phyloP scores from a whole-genome alignment of 208 protist genomes.

The Giardia muris region DNA sequence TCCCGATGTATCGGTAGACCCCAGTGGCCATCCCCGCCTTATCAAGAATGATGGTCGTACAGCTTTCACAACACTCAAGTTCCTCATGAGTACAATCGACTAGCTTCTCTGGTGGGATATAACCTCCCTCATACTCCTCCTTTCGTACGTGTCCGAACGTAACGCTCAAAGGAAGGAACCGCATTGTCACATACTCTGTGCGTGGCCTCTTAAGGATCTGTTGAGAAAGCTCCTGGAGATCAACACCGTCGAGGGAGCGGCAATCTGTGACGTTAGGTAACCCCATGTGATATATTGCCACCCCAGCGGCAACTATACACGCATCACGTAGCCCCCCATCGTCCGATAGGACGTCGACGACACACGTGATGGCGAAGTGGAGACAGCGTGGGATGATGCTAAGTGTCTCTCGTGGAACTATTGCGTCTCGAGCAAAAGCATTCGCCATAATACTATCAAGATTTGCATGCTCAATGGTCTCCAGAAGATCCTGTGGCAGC shows the following conservation, averaged over 20 bases:
- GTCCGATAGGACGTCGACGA: not conserved
- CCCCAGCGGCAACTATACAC: not conserved
- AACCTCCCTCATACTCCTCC: not conserved
- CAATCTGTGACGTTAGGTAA: not conserved
- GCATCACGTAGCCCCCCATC: not conserved
- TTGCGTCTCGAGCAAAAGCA: not conserved
- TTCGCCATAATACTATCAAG: not conserved
- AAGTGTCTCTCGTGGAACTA: not conserved
- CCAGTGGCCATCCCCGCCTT: not conserved
- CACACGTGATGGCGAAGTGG: not conserved
- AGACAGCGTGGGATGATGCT: not conserved
- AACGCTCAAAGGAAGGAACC: not conserved
- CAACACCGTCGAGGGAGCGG: not conserved
- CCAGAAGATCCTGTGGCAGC: not conserved
- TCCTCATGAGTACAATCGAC: not conserved
- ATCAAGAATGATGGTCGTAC: not conserved
- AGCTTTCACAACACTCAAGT: not conserved
- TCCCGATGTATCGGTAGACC: not conserved
- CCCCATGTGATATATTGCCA: not conserved
- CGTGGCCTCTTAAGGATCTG: not conserved
- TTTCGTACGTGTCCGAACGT: not conserved
- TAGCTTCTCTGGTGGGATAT: not conserved
- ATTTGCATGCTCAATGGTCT: conserved; percentile 1
- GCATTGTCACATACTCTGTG: not conserved
- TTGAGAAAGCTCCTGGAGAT: not conserved